Conservation (phyloP, 768 basidiomycete species). For the Termitomyces eurrhizus region DNA sequence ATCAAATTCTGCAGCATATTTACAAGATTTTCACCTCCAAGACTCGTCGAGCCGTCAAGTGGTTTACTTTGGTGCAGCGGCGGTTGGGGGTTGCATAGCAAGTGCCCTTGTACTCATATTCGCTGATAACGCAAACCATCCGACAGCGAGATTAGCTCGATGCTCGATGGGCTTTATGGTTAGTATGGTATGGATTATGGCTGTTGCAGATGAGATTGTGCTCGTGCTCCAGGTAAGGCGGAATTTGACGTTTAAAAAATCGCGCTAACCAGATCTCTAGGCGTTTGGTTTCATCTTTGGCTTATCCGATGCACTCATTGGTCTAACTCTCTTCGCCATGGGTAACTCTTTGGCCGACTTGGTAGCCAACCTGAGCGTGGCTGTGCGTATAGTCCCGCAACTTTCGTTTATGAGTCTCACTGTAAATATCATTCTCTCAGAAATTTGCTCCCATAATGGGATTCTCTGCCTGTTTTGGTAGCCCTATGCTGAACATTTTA, state of each 20-base stretch:
- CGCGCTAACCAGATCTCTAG: constrained; percentile 34
- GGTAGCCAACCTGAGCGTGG: constrained; percentile 95
- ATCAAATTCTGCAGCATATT: neutral
- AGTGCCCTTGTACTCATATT: constrained; percentile 57
- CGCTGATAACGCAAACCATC: constrained; percentile 54
- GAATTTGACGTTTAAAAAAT: constrained; percentile 11
- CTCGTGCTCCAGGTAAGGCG: constrained; percentile 73
- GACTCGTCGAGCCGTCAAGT: constrained; percentile 41
- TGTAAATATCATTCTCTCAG: constrained; percentile 25
- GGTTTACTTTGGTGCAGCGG: constrained; percentile 53
- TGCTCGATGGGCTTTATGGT: constrained; percentile 92
- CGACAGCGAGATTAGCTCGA: constrained; percentile 58
- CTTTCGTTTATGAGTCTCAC: neutral
- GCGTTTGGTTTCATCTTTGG: constrained; percentile 93
- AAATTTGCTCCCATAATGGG: constrained; percentile 92
- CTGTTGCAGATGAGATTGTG: constrained; percentile 95
- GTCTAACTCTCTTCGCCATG: constrained; percentile 93
- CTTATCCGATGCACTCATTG: constrained; percentile 95
- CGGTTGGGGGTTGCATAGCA: constrained; percentile 48
- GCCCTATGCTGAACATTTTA: constrained; percentile 89
- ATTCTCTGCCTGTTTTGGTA: constrained; percentile 92
- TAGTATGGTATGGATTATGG: constrained; percentile 96
- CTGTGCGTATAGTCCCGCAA: constrained; percentile 43
- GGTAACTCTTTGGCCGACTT: constrained; percentile 96
- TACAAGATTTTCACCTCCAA: constrained; percentile 21